Evolutionary conservation across 805 yeast species (phyloP), one percentile per base, ranked within the genome.

Genomic region (Yarrowia sp.): DNA sequence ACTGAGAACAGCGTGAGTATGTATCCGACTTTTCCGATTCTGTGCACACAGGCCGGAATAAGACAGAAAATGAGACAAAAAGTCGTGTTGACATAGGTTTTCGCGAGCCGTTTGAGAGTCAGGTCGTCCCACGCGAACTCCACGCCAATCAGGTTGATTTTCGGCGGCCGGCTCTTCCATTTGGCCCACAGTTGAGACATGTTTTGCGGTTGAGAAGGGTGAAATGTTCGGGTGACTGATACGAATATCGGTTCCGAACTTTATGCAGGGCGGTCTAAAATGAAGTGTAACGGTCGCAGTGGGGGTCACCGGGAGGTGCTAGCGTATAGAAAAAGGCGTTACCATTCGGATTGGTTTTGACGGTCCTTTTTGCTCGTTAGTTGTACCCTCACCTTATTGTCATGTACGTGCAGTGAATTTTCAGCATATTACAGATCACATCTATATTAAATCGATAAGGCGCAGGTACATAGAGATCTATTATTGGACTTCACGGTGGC

Each of bases 151-250:
- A 46, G 32, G 38, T 19, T 36, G 48, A 63, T 14, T 36, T 63
- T 46, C 14, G 67, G 40, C 7, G 67, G 67, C 56, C 67, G 67
- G 12, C 42, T 19, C 19, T 59, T 59, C 65, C 65, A 59, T n/a
- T 42, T 59, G n/a, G 11, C 52, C 65, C 65, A 59, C 5, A 59
- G 65, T 15, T 63, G 35, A 12, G 45, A 36, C 53, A 49, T 63
- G 56, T 52, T 16, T n/a, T 16, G 55, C 16, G 32, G 14, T 46
- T 26, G 32, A 26, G 32, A 26, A 5, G 32, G 36, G 49, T 48
- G 50, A n/a, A 42, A 40, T 19, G 38, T 8, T 14, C 8, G 7
- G 36, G 59, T 12, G 32, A 26, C 32, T 26, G 32, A 26, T 26
- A 26, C 32, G 32, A 26, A 26, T 26, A 26, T 26, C 32, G 7